Base-by-base conservation (phyloP, 2,329 filamentous ascomycete genomes). In the Tolypocladium sp. region DNA sequence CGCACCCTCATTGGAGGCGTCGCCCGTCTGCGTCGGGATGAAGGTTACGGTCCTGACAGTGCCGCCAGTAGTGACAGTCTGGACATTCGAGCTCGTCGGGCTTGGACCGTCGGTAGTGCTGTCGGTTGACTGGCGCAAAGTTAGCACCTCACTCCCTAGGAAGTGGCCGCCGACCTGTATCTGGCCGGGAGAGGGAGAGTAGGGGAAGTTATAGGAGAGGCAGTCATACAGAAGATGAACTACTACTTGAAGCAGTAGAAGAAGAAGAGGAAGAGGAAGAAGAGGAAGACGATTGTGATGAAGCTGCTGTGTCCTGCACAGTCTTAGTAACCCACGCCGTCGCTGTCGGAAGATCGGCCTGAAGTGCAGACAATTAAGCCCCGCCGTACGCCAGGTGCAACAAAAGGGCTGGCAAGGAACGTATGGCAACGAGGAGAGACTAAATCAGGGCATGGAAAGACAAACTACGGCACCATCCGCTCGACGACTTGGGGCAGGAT, bases 11-110 rank as follows among this genome's bases (percentile, higher is more conserved):
- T 58, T 59, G 20, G 65, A 65, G 4, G 60, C 54, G 1, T 65
- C 58, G 15, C 60, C 63, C 20, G 65, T 68, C 9, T 61, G 62
- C 1, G 78, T 78, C 0, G 82, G 81, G 8, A 74, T 74, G 20
- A 82, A 75, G 1, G 81, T 84, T 3, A 87, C 77, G 1, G 82
- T 86, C 59, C 76, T 77, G 27, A 84, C 72, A 6, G 72, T 77
- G 22, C 83, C 82, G 12, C 76, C 79, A 8, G 76, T 74, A 0
- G 82, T 86, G 12, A 86, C 76, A 0, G 84, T 87, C 65, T 79
- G 73, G 2, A 83, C 65, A 0, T 64, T 55, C n/a, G 71, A 69
- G 17, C 69, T 67, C 9, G 55, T 61, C n/a, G 59, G 37, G 7
- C 38, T 38, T 3, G 59, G 41, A 22, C 40, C 35, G 7, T 42